Evolutionary conservation across 2,329 filamentous ascomycete genomes (phyloP).

Genomic region (Colletotrichum karsti): DNA sequence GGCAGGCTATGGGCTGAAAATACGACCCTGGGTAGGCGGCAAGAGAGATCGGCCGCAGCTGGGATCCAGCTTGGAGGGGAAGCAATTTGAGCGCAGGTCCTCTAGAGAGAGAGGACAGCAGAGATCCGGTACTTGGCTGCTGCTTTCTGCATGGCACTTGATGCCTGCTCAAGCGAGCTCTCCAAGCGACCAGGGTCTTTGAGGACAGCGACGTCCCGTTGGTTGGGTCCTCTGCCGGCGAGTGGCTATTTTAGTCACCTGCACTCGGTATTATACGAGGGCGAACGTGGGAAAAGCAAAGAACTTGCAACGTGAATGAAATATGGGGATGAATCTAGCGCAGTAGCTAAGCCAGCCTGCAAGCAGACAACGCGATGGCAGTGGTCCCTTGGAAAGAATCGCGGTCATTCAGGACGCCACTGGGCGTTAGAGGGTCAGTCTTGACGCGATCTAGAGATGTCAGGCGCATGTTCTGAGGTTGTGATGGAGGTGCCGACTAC

Average conservation of each 20-base stretch:
- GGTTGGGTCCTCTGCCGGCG: slow-evolving; percentile 3
- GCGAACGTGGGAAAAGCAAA: slow-evolving; percentile 17
- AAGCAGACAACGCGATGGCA: neutral
- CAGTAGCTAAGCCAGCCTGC: neutral
- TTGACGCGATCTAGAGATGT: neutral
- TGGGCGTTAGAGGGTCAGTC: neutral
- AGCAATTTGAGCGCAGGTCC: neutral
- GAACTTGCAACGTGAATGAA: neutral
- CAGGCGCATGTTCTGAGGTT: neutral
- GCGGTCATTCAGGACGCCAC: slow-evolving; percentile 2
- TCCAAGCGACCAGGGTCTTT: neutral
- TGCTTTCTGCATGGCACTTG: neutral
- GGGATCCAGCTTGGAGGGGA: slow-evolving; percentile 5
- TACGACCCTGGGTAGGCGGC: slow-evolving; percentile 4
- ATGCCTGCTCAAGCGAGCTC: neutral
- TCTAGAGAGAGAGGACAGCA: neutral
- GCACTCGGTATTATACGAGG: slow-evolving; percentile 16
- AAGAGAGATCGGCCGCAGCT: slow-evolving; percentile 7
- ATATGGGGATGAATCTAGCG: neutral
- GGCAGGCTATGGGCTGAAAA: slow-evolving; percentile 12
- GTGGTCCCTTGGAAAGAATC: too few species aligned
- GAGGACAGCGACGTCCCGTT: neutral
- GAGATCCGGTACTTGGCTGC: neutral
- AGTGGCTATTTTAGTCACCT: slow-evolving; percentile 7
- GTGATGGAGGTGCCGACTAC: neutral